phyloP scores from a whole-genome alignment of 305 asterid genomes.

The Fraxinus xanthoxyloides region DNA sequence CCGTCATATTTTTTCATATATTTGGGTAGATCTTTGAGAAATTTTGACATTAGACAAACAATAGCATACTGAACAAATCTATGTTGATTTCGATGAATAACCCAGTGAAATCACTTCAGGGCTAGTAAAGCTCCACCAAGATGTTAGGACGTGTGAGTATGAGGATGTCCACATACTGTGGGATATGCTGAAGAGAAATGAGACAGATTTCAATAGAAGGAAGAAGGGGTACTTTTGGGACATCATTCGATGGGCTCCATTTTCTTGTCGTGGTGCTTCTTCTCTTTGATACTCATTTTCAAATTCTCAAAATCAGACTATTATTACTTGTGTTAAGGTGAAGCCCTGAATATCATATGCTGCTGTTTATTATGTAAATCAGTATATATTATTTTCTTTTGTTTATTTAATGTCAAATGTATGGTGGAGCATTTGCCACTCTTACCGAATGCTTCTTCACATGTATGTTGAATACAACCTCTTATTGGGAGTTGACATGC shows the following conservation, averaged over 20 bases:
- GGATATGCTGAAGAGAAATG: slow-evolving; percentile 70
- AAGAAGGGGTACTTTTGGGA: slow-evolving; percentile 31
- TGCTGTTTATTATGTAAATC: neutral
- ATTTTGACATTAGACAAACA: neutral
- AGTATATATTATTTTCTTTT: neutral
- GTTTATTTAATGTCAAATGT: neutral
- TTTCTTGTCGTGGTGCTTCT: slow-evolving; percentile 35
- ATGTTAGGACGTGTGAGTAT: slow-evolving; percentile 70
- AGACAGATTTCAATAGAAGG: slow-evolving; percentile 26
- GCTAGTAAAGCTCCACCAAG: slow-evolving; percentile 49
- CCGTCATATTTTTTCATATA: neutral
- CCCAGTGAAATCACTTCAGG: slow-evolving; percentile 35
- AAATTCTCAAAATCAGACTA: neutral
- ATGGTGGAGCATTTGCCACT: neutral
- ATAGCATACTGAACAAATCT: neutral
- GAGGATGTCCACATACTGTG: slow-evolving; percentile 83
- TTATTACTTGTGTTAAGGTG: neutral
- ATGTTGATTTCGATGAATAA: neutral
- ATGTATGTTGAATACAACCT: neutral
- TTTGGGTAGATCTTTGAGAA: neutral
- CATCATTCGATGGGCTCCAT: slow-evolving; percentile 44
- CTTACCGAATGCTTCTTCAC: neutral
- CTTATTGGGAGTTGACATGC: neutral
- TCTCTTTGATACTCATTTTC: neutral
- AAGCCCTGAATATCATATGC: neutral